These are phyloP conservation scores for Hyaloperonospora brassicae DNA, from an alignment of 352 stramenopile species.

Conservation along the genomic window DNA sequence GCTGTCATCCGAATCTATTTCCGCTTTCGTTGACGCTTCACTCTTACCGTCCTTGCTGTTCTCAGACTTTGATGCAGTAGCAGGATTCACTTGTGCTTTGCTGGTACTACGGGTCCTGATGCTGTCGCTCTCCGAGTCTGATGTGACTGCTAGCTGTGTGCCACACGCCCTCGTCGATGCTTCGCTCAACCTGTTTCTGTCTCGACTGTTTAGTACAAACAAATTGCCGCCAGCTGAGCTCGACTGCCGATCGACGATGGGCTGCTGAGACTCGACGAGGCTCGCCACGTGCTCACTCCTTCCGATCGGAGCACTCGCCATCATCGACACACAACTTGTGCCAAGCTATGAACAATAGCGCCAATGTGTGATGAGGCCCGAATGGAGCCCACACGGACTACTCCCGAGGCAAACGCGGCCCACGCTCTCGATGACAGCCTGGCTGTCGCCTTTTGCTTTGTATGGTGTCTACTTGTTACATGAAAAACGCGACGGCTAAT, in stretches of 20 bases:
- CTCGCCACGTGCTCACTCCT: constrained; percentile 5
- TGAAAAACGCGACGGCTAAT: background rate
- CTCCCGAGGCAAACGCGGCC: too few species aligned
- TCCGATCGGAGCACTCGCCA: constrained; percentile 10
- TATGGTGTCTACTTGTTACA: background rate
- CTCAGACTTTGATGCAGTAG: constrained; percentile 8
- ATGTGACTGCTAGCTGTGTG: constrained; percentile 7
- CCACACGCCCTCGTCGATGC: constrained; percentile 18
- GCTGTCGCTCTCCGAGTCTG: constrained; percentile 19
- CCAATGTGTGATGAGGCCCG: too few species aligned
- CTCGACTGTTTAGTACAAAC: constrained; percentile 16
- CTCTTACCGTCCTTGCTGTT: constrained; percentile 8
- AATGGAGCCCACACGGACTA: too few species aligned
- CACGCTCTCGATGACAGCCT: background rate
- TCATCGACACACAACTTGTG: constrained; percentile 1
- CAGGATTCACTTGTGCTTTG: constrained; percentile 12
- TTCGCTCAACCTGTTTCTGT: constrained; percentile 24
- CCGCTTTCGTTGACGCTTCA: constrained; percentile 8
- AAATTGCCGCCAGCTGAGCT: constrained; percentile 10
- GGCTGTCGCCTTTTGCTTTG: background rate
- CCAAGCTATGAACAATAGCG: background rate
- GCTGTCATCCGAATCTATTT: constrained; percentile 32
- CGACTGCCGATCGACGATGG: background rate
- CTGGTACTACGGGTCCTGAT: constrained; percentile 19
- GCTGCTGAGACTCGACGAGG: constrained; percentile 9